phyloP scores from a whole-genome alignment of 2,329 filamentous ascomycete species.

The Lasiodiplodia citricola region DNA sequence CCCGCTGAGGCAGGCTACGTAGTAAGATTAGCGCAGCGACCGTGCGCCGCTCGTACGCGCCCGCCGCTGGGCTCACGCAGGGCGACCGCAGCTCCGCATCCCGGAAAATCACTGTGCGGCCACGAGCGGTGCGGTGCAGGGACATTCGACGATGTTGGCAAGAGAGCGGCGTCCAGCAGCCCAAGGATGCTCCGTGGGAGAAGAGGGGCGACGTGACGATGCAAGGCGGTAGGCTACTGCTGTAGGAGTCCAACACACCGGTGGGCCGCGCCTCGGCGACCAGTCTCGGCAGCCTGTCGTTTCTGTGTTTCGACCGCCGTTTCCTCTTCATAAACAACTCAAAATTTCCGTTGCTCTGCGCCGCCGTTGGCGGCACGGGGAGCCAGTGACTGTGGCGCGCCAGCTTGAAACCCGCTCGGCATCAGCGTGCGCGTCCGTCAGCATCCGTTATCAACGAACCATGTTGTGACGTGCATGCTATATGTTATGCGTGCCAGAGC shows the following conservation, averaged over 20 bases:
- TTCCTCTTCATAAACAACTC: slow-evolving; percentile 23
- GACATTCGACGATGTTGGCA: background rate
- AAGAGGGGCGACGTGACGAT: background rate
- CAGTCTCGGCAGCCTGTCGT: slow-evolving; percentile 14
- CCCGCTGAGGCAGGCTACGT: slow-evolving; percentile 16
- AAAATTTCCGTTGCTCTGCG: slow-evolving; percentile 14
- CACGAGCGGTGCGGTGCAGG: slow-evolving; percentile 1
- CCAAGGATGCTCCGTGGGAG: background rate
- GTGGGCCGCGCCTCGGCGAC: slow-evolving; percentile 1
- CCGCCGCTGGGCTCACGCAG: background rate
- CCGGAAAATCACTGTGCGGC: background rate
- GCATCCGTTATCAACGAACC: background rate
- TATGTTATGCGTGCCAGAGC: slow-evolving; percentile 10
- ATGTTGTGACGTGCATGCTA: slow-evolving; percentile 3
- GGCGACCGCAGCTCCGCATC: background rate
- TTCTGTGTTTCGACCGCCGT: slow-evolving; percentile 21
- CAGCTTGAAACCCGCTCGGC: slow-evolving; percentile 5
- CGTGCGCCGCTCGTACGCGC: background rate
- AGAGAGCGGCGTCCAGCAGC: background rate
- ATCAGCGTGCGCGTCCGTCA: slow-evolving; percentile 12
- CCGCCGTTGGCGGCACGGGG: background rate
- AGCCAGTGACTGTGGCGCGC: slow-evolving; percentile 1
- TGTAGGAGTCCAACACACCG: background rate
- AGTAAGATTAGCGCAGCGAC: slow-evolving; percentile 5
- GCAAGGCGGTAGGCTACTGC: background rate